A percentile compares a stretch with the other conserved stretches of the same genome.
phyloP scores from a whole-genome alignment of 129 eudicot genomes.

The Ambrosia trifida region DNA sequence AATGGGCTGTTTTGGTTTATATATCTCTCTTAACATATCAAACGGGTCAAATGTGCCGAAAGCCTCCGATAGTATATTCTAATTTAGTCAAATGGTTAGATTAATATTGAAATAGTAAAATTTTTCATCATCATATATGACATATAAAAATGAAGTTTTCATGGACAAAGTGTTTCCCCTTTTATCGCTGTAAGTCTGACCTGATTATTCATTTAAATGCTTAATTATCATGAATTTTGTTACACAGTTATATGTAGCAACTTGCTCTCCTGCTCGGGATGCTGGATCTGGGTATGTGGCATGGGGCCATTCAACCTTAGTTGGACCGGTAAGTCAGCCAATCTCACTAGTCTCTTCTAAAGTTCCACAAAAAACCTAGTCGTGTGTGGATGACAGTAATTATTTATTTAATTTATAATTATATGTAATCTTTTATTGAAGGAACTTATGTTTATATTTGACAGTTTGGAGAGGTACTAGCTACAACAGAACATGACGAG shows the following conservation, averaged over 20 bases:
- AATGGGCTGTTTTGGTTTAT: not conserved
- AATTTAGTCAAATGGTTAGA: not conserved
- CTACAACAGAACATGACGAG: conserved; percentile 91
- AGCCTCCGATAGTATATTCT: not conserved
- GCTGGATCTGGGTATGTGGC: conserved; percentile 84
- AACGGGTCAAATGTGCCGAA: not conserved
- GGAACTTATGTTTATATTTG: conserved; percentile 5
- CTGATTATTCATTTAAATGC: not conserved
- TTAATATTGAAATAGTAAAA: not conserved
- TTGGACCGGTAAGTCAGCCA: conserved; percentile 80
- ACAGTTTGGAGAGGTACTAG: conserved; percentile 94
- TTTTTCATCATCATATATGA: not conserved
- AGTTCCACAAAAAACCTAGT: not conserved
- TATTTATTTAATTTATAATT: not conserved
- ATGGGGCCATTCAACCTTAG: conserved; percentile 96
- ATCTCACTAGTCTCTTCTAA: not conserved
- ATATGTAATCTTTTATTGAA: not conserved
- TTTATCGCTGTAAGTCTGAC: not conserved
- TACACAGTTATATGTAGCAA: conserved; percentile 90
- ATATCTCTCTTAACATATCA: not conserved
- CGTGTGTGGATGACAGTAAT: not conserved
- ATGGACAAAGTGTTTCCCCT: not conserved
- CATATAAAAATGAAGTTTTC: not conserved
- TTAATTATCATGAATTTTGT: conserved; percentile 13
- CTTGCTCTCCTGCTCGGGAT: conserved; percentile 97